Base-by-base conservation (phyloP, 495 filamentous ascomycete genomes). In the Margaritispora aquatica region DNA sequence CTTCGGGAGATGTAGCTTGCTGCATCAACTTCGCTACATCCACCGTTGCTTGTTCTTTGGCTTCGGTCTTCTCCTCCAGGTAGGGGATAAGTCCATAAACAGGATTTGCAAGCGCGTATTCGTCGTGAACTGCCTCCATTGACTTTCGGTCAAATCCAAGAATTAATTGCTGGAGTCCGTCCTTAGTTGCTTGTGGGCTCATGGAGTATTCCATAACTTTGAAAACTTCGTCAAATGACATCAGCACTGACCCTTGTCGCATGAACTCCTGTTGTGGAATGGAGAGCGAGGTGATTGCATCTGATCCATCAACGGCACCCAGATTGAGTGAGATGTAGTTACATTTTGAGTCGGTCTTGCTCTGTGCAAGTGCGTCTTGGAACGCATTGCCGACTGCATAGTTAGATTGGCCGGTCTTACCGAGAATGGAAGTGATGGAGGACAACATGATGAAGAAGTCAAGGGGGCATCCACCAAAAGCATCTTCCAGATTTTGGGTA, bases 381-480 rank as follows among this genome's bases (percentile, higher is more conserved):
- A 81, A 87, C 53, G 78, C 76, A 63, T 84, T 86, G 22, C 80
- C 82, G 0, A 83, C 82, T 19, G 81, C 77, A 65, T 88, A 88
- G 11, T 82, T 81, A 3, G 79, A 75, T 66, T 88, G 85, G 0
- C 78, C 77, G 41, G 74, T 68, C 65, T 75, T 80, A 0, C 85
- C 85, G 26, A 86, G 71, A 13, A 80, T 71, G 29, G 78, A 80
- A n/a, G 80, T 71, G 13, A 84, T 70, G 8, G 85, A 88, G 1
- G 82, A 85, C 31, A 86, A 77, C 41, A 77, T 75, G 26, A 87
- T 72, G 69, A 88, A 87, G 19, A 58, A 58, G 13, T 58, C 55
- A 2, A 51, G 41, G 1, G 54, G 10, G 17, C n/a, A n/a, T 1
- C 5, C 19, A 13, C 21, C 15, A 26, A 80, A 66, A 2, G 54